Base-by-base conservation (phyloP, 352 stramenopile species). In the Elongisporangium prolatum region DNA sequence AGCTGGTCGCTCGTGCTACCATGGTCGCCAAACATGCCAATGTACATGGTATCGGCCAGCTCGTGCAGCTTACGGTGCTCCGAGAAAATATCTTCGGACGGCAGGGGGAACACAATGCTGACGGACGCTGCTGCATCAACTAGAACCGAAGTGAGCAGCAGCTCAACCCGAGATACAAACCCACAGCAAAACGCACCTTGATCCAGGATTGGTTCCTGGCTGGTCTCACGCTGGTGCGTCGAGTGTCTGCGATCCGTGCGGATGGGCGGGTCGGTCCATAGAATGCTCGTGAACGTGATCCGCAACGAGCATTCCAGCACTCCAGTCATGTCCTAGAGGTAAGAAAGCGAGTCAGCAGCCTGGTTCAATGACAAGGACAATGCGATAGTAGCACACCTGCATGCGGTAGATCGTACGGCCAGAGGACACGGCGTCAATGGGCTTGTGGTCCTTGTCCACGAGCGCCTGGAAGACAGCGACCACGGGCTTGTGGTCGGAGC, bases 401-500 rank as follows among this genome's bases (percentile, higher is more conserved):
- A 85, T 77, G 28, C 78, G 79, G 56, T 86, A 72, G 4, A 82
- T 68, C 17, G 71, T 77, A 40, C 77, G 75, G 37, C 72, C 65
- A 54, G 71, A 52, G 17, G 74, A n/a, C 49, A 78, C 59, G 53
- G 69, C 65, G 69, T 82, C 61, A 51, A 88, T 74, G 1, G 80
- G 77, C 18, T 81, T 51, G 22, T 76, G 64, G 21, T 81, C 64
- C 21, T 78, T 78, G 56, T 92, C 77, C 28, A 89, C 77, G 22
- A 78, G 74, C 48, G 73, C 75, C 56, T 91, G 72, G 57, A 93
- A 94, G 10, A 91, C 63, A 28, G 74, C 83, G 8, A 82, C 58
- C 17, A 96, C 88, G 0, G 88, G 84, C 52, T 93, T 93, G 60
- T 97, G 88, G 69, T 97, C 88, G 17, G 84, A 95, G 57, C 70